Evolutionary conservation across 83 land plant species (phyloP), one percentile per base, ranked within the genome.

Genomic region (Diphasiastrum complanatum): DNA sequence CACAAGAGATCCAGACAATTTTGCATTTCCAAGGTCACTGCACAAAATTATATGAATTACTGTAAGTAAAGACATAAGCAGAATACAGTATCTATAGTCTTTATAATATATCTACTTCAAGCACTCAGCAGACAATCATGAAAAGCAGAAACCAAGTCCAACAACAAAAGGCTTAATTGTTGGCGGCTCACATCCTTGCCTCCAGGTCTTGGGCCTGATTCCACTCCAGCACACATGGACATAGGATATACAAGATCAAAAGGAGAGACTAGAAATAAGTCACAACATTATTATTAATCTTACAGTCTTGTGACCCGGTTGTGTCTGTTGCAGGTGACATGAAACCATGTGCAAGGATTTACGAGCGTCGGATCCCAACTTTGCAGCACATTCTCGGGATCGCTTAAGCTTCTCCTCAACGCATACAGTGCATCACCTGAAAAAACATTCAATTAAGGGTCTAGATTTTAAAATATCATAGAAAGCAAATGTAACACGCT

Each of bases 351-450:
- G 50, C 91, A 89, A 45, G 91, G 88, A 50, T 86, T 83, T 36
- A 89, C 96, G 5, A 89, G 74, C 2, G 96, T 85, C 0, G 91
- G 91, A 56, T 89, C 96, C 96, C 91, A 89, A 64, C 96, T 89
- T 70, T 85, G 91, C 33, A 89, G 68, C 54, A 89, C 96, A 66
- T 89, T 89, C 18, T 62, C 70, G n/a, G 91, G 91, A 59, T 89
- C 91, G 0, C 60, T 37, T 46, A 89, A 71, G 61, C 79, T 76
- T 33, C 70, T 70, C 52, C 83, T 71, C 60, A 85, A 63, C 2
- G 79, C 81, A 64, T 78, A 63, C 16, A 89, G 70, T 50, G 96
- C 91, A 61, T 80, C 80, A 70, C 96, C 96, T 87, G n/a, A n/a
- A n/a, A n/a, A n/a, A n/a, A n/a, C n/a, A n/a, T n/a, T n/a, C n/a